Base-by-base conservation (phyloP, 768 basidiomycete genomes). In the Hygrophorus pudorinus region DNA sequence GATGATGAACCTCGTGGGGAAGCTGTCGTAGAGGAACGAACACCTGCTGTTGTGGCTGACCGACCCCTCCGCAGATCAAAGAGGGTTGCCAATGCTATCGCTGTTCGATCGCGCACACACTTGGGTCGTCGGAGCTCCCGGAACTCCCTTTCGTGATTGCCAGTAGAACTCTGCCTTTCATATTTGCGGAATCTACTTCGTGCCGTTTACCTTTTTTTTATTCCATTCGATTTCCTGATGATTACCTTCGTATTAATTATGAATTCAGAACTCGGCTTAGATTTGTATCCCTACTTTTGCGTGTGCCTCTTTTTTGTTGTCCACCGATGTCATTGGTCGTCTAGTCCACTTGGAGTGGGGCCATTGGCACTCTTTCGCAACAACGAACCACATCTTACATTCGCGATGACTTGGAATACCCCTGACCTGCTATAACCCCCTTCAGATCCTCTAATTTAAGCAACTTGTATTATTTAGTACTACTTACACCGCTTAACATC, bases 11-110 rank as follows among this genome's bases (percentile, higher is more conserved):
- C 36, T n/a, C n/a, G n/a, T n/a, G n/a, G n/a, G n/a, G n/a, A n/a
- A n/a, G n/a, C n/a, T 16, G 16, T 18, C 20, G 30, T 18, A 6
- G n/a, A 30, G 5, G 44, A 43, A 5, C 33, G 44, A 46, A 33
- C 47, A 24, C 45, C 37, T 27, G 47, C 30, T 20, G n/a, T n/a
- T n/a, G 20, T 18, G 1, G 16, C 44, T 31, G 66, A 64, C 32
- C 65, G 63, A 35, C 70, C 73, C 0, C 53, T 79, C 42, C 65
- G 79, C 21, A 69, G 81, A 47, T 86, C 84, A 48, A 81, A 78
- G 63, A 67, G 84, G 37, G 81, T 84, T 16, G 80, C 81, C 24
- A 69, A 75, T 46, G 74, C 76, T 13, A 63, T 68, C 35, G 72
- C 72, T 38, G 71, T 72, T 6, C 68, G 73, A 34, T 62, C 71